Percentiles rank a stretch among this genome's conserved stretches.
Evolutionary conservation across 2,329 filamentous ascomycete species (phyloP).

Genomic region (Verruconis gallopava): DNA sequence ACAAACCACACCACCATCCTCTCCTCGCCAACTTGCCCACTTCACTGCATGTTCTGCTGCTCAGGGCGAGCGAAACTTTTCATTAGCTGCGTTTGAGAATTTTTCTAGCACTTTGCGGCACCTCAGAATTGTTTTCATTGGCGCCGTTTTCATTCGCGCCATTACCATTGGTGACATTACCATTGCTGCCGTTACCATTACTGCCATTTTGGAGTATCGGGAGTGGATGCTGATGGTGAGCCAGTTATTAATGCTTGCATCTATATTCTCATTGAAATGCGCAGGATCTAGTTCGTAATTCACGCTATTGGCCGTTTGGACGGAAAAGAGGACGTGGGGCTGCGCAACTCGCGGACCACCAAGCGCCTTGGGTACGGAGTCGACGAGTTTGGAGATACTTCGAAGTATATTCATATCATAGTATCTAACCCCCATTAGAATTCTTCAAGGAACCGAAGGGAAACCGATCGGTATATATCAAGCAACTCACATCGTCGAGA

Average conservation of each 20-base stretch:
- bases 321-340: conserved; percentile 12
- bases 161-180: too few relatives aligned
- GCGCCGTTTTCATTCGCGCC: too few relatives aligned
- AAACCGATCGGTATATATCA: conserved; percentile 11
- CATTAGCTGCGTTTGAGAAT: too few relatives aligned
- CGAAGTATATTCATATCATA: conserved; percentile 13
- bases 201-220: conserved; percentile 12
- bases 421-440: conserved; percentile 12
- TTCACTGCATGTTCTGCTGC: too few relatives aligned
- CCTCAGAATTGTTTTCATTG: too few relatives aligned
- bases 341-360: conserved; percentile 11
- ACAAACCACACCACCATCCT: too few relatives aligned
- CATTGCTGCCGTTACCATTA: too few relatives aligned
- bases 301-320: conserved; percentile 12
- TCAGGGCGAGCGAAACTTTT: too few relatives aligned
- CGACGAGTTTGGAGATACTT: conserved; percentile 11
- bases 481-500: conserved; percentile 10
- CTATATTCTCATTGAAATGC: conserved; percentile 12
- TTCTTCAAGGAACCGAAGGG: conserved; percentile 12
- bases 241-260: conserved; percentile 12
- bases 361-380: conserved; percentile 12
- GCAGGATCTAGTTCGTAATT: conserved; percentile 11
- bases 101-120: too few relatives aligned
- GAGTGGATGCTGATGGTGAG: conserved; percentile 10
- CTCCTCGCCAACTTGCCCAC: too few relatives aligned